These are phyloP conservation scores for Cryptococcus hybrid DNA, from an alignment of 1,284 basidiomycete species.

Conservation along the genomic window DNA sequence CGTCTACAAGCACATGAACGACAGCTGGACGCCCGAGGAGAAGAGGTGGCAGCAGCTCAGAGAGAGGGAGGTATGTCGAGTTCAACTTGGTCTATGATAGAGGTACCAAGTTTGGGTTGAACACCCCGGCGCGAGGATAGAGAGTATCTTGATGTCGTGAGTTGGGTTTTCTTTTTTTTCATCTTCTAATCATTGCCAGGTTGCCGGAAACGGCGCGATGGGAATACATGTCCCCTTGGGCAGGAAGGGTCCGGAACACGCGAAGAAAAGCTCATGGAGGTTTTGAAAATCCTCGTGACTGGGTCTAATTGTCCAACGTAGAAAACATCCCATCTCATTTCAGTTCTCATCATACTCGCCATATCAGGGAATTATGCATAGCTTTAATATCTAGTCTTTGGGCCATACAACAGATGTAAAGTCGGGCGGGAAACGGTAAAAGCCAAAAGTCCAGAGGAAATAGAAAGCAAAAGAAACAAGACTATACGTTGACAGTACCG, in stretches of 20 bases:
- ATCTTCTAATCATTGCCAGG: constrained; percentile 19
- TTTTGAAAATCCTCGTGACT: constrained; percentile 70
- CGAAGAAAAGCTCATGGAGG: constrained; percentile 67
- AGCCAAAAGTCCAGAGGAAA: constrained; percentile 2
- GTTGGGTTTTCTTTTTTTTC: neutral
- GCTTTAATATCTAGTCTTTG: too few species aligned
- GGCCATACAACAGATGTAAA: neutral
- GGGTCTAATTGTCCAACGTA: constrained; percentile 52
- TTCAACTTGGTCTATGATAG: constrained; percentile 88
- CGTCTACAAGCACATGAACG: constrained; percentile 58
- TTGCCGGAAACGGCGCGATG: constrained; percentile 86
- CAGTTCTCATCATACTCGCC: too few species aligned
- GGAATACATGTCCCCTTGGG: constrained; percentile 89
- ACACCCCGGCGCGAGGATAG: constrained; percentile 84
- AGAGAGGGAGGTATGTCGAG: constrained; percentile 86
- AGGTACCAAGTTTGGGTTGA: constrained; percentile 70
- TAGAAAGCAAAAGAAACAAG: neutral
- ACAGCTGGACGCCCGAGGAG: constrained; percentile 61
- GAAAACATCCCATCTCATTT: too few species aligned
- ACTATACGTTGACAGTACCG: constrained; percentile 5
- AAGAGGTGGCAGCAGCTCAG: constrained; percentile 88
- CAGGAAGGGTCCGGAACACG: constrained; percentile 60
- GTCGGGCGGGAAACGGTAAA: neutral
- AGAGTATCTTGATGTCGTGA: constrained; percentile 85
- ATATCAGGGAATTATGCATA: too few species aligned